Conservation (phyloP, 257 asterid species). For the Asclepias syriaca region DNA sequence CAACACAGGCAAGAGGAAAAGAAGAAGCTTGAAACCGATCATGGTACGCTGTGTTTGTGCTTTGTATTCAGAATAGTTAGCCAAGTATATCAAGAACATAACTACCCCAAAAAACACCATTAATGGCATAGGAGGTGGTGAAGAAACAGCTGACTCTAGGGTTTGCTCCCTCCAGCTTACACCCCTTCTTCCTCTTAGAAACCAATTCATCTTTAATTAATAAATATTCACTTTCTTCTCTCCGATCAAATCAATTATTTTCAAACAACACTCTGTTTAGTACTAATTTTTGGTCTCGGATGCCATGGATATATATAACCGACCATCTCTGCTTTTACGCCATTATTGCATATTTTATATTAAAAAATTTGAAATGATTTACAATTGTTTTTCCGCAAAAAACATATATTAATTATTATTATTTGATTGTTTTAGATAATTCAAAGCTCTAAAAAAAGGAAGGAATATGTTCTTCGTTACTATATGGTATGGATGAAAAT, state of each 20-base stretch:
- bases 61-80: conserved; percentile 28
- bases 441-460: neutral
- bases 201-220: conserved; percentile 36
- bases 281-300: neutral
- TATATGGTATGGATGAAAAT: neutral
- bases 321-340: neutral
- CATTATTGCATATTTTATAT: no score
- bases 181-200: conserved; percentile 43
- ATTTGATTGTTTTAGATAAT: no score
- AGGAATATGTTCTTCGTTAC: conserved; percentile 1
- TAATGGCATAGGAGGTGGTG: conserved; percentile 69
- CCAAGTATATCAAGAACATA: conserved; percentile 35
- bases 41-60: conserved; percentile 35
- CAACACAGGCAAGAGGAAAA: conserved; percentile 38
- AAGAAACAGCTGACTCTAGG: conserved; percentile 39
- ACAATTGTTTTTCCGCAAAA: no score
- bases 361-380: no score
- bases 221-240: neutral
- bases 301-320: neutral
- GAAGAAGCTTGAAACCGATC: conserved; percentile 30
- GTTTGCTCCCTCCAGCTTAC: conserved; percentile 64
- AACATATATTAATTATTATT: no score
- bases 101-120: conserved; percentile 50
- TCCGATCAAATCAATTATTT: no score
- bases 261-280: neutral